Base-by-base conservation (phyloP, 2,329 filamentous ascomycete genomes). In the Phaeomoniella chlamydospora region DNA sequence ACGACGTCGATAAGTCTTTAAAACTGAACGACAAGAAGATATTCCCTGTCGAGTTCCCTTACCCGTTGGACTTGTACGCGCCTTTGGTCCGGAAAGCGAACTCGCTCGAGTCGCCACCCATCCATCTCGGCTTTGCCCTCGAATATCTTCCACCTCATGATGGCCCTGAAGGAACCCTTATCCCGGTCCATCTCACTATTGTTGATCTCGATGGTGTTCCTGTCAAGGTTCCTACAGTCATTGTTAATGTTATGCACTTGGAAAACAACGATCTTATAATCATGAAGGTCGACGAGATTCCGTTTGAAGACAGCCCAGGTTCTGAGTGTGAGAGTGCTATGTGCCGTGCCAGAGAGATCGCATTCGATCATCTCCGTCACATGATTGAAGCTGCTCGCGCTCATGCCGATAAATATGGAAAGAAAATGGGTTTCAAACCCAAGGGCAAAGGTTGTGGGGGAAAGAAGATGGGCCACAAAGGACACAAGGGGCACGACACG, bases 111-210 rank as follows among this genome's bases (percentile, higher is more conserved):
- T 55, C 56, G 11, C 47, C 49, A 3, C 54, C 57, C 2, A 45
- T 64, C 31, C 45, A 51, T 9, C 43, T 64, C 35, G 61, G 61
- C 33, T 64, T 62, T 42, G 58, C 59, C 16, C 49, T 63, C 15
- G 60, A 64, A 43, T 46, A 56, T 29, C 49, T 58, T 40, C 50
- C 57, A 15, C 44, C 52, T 12, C 39, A 45, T 5, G 52, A 58
- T 15, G 51, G 50, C n/a, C 43, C 49, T 6, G 50, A 45, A 5
- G 45, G 50, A 31, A 52, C 58, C 5, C 42, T 64, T 15, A 42
- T 58, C 2, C 49, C 53, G 9, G 45, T 64, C 39, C 54, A 58
- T 29, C 61, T 65, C 45, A 64, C 61, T n/a, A 52, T 64, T 22
- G 52, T 65, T 17, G 59, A 61, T 37, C 46, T 65, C 13, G 55